These are phyloP conservation scores for Calonectria fujianensis DNA, from an alignment of 2,329 filamentous ascomycete species.

Conservation along the genomic window DNA sequence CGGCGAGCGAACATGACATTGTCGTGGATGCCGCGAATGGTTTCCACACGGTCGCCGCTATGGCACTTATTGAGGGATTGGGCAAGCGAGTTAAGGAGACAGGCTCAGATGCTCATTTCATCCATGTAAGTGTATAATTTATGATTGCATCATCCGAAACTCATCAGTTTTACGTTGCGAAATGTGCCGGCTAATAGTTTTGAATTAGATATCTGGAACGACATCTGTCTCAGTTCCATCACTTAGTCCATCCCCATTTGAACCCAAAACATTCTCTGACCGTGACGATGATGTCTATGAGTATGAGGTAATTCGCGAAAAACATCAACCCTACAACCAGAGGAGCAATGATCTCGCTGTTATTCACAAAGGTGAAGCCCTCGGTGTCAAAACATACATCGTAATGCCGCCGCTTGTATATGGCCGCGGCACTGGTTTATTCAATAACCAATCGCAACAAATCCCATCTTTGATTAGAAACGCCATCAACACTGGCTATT, in stretches of 20 bases:
- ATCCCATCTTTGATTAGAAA: background rate
- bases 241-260: background rate
- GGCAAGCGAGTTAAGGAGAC: background rate
- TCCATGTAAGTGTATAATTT: background rate
- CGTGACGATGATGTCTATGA: background rate
- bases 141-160: no score
- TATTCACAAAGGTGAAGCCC: slow-evolving; percentile 61
- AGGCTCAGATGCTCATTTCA: background rate
- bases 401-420: slow-evolving; percentile 69
- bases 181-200: no score
- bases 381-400: slow-evolving; percentile 66
- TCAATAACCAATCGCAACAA: slow-evolving; percentile 53
- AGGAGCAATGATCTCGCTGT: slow-evolving; percentile 57
- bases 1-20: background rate
- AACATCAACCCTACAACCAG: background rate
- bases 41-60: background rate
- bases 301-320: background rate
- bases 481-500: background rate
- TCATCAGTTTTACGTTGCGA: no score
- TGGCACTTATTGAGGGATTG: background rate
- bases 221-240: background rate
- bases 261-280: background rate
- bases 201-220: background rate
- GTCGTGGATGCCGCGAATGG: background rate
- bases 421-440: slow-evolving; percentile 65